These are phyloP conservation scores for Tricholoma flavovirens DNA, from an alignment of 768 basidiomycete species.

Conservation along the genomic window DNA sequence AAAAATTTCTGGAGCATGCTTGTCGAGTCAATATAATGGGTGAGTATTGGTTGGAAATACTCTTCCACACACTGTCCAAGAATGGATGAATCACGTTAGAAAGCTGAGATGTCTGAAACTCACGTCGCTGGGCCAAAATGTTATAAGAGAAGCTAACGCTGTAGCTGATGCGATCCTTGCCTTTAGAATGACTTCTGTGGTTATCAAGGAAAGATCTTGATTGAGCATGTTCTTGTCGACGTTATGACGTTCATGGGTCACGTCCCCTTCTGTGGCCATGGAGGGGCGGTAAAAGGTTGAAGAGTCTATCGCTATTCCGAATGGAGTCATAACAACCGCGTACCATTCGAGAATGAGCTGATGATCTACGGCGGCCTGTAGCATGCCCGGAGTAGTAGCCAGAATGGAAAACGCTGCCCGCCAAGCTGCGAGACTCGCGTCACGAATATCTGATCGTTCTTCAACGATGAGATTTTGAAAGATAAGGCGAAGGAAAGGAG, in stretches of 20 bases:
- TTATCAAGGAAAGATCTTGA: slow-evolving; percentile 83
- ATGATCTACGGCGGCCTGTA: slow-evolving; percentile 51
- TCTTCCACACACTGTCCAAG: slow-evolving; percentile 40
- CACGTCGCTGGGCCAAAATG: slow-evolving; percentile 63
- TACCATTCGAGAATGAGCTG: slow-evolving; percentile 79
- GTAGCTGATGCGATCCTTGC: slow-evolving; percentile 75
- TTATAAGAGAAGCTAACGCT: slow-evolving; percentile 66
- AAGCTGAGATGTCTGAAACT: slow-evolving; percentile 13
- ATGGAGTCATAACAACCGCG: slow-evolving; percentile 80
- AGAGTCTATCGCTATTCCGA: slow-evolving; percentile 72
- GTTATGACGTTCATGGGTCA: slow-evolving; percentile 69
- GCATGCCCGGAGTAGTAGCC: slow-evolving; percentile 36
- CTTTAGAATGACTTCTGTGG: slow-evolving; percentile 68
- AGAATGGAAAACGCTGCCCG: slow-evolving; percentile 57
- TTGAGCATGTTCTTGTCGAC: slow-evolving; percentile 94
- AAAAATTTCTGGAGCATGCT: slow-evolving; percentile 91
- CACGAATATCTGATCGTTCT: slow-evolving; percentile 80
- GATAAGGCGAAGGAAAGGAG: slow-evolving; percentile 73
- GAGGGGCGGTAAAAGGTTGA: slow-evolving; percentile 63
- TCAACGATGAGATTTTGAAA: slow-evolving; percentile 94
- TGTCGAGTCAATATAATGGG: slow-evolving; percentile 77
- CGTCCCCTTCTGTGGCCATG: slow-evolving; percentile 39
- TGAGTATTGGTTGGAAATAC: slow-evolving; percentile 70
- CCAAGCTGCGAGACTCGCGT: slow-evolving; percentile 72
- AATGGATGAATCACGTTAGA: not conserved